Evolutionary conservation across 352 stramenopile genomes (phyloP).

Genomic region (Globisporangium spinosum): DNA sequence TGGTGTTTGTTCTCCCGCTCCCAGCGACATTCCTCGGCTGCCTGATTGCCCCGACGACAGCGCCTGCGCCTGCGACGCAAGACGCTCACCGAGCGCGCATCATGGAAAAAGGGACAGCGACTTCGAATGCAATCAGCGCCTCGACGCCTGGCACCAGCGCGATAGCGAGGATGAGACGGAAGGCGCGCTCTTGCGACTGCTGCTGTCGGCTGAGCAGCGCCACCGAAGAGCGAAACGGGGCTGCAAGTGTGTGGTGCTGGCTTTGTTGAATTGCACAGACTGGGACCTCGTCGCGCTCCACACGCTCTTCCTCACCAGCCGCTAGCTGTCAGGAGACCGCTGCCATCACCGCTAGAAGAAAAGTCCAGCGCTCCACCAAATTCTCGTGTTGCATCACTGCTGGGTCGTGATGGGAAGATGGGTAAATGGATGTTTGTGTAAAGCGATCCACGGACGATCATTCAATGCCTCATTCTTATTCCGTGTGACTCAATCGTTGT

Average conservation of each 20-base stretch:
- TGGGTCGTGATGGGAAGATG: neutral
- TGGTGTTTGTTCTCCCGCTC: neutral
- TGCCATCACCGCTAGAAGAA: neutral
- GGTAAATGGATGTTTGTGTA: neutral
- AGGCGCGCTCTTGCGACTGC: neutral
- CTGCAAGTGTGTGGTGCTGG: neutral
- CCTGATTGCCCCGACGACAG: neutral
- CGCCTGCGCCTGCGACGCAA: neutral
- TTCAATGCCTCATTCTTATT: too few species aligned
- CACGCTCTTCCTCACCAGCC: neutral
- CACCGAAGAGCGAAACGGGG: neutral
- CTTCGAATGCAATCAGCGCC: neutral
- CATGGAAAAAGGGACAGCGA: neutral
- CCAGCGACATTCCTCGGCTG: neutral
- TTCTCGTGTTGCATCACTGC: neutral
- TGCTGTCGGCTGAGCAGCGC: neutral
- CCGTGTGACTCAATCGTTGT: neutral
- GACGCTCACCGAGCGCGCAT: neutral
- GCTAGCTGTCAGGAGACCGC: neutral
- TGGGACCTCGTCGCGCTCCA: neutral
- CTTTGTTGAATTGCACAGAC: neutral
- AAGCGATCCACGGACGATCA: neutral
- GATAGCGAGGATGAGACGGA: neutral
- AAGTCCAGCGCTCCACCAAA: neutral
- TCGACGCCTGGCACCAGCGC: neutral